phyloP scores from a whole-genome alignment of 176 grass and related monocot species.

The Musa itinerans region DNA sequence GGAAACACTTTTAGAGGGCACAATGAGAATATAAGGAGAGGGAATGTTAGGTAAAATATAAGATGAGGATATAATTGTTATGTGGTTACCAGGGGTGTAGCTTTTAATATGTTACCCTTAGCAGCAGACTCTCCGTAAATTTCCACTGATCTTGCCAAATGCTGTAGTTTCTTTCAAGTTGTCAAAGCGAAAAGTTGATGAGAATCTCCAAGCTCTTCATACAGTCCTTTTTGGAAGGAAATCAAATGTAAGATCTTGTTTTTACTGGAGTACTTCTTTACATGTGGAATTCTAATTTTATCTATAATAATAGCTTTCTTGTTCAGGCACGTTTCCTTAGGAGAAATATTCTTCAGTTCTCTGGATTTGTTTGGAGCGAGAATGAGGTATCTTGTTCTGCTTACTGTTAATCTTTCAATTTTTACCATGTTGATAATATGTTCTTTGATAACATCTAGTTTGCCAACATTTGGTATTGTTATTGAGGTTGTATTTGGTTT shows the following conservation, averaged over 20 bases:
- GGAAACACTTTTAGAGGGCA: too few relatives aligned
- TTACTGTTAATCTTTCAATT: not conserved
- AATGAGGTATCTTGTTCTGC: constrained; percentile 48
- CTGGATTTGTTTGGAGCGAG: constrained; percentile 89
- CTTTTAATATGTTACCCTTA: not conserved
- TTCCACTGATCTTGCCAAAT: constrained; percentile 16
- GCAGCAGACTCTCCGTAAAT: constrained; percentile 5
- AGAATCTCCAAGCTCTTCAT: constrained; percentile 78
- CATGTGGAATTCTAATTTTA: constrained; percentile 2
- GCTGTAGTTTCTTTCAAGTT: constrained; percentile 79
- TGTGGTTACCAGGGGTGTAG: not conserved
- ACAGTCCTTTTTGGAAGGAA: constrained; percentile 66
- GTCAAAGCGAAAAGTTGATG: constrained; percentile 74
- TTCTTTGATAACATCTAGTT: not conserved
- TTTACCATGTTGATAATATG: not conserved
- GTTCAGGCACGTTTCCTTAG: constrained; percentile 57
- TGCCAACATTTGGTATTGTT: not conserved
- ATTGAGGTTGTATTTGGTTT: not conserved
- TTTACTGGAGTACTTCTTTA: not conserved
- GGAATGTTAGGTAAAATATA: too few relatives aligned
- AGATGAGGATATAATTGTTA: not conserved
- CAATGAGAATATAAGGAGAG: too few relatives aligned
- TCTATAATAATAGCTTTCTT: constrained; percentile 13
- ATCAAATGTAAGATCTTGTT: constrained; percentile 47
- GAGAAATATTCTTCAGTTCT: constrained; percentile 88